Evolutionary conservation across 2,329 filamentous ascomycete genomes (phyloP).

Genomic region (Fusarium sp.): DNA sequence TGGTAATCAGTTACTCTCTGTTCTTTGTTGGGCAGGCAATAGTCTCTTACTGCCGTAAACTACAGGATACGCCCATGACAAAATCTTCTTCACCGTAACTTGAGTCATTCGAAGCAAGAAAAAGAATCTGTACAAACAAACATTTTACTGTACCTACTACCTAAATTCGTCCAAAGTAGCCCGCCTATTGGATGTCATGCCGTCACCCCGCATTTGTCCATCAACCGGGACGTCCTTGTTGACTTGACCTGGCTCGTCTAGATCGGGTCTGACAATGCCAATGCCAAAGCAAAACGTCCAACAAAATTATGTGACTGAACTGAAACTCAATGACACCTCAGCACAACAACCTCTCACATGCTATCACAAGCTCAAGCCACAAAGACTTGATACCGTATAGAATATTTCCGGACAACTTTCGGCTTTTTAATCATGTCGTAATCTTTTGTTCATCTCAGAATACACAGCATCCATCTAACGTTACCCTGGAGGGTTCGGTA

Average conservation of each 20-base stretch:
- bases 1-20: slow-evolving; percentile 18
- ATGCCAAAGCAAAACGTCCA: slow-evolving; percentile 24
- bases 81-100: neutral
- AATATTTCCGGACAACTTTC: slow-evolving; percentile 32
- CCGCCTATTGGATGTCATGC: slow-evolving; percentile 35
- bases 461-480: neutral
- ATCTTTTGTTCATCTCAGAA: slow-evolving; percentile 3
- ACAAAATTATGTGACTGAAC: slow-evolving; percentile 32
- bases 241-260: slow-evolving; percentile 25
- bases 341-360: slow-evolving; percentile 18
- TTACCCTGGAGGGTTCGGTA: slow-evolving; percentile 30
- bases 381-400: neutral
- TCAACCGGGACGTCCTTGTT: slow-evolving; percentile 36
- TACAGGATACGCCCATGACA: neutral
- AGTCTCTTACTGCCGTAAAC: neutral
- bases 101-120: slow-evolving; percentile 10
- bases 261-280: slow-evolving; percentile 20
- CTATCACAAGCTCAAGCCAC: slow-evolving; percentile 20
- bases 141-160: neutral
- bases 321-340: slow-evolving; percentile 32
- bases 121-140: neutral
- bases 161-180: neutral
- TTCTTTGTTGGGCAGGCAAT: neutral
- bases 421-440: slow-evolving; percentile 7
- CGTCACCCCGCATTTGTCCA: slow-evolving; percentile 38